Evolutionary conservation across 179 eudicot genomes (phyloP).

Genomic region (Spergularia azorica): DNA sequence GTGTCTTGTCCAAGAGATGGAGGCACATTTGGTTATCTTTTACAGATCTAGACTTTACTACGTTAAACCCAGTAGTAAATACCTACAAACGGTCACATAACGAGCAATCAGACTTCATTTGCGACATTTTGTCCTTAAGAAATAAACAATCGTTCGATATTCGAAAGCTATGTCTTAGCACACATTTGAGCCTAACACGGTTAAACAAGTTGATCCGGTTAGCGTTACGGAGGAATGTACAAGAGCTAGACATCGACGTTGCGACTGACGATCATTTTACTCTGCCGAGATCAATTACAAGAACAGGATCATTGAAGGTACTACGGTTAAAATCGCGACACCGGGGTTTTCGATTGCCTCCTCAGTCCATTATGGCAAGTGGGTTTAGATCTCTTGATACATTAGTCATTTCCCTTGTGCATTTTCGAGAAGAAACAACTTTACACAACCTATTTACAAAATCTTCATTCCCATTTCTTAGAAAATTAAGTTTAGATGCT

Average conservation of each 20-base stretch:
- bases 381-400: conserved; percentile 46
- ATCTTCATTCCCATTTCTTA: conserved; percentile 46
- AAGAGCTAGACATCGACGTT: conserved; percentile 56
- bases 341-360: conserved; percentile 55
- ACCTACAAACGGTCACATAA: not conserved
- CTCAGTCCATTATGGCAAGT: conserved; percentile 31
- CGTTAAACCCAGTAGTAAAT: not conserved
- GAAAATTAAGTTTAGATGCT: conserved; percentile 37
- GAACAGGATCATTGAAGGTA: conserved; percentile 33
- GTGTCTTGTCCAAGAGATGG: conserved; percentile 55
- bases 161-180: conserved; percentile 43
- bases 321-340: conserved; percentile 42
- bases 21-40: conserved; percentile 46
- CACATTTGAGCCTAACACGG: conserved; percentile 38
- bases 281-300: conserved; percentile 45
- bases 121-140: conserved; percentile 33
- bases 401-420: conserved; percentile 37
- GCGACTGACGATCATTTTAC: conserved; percentile 48
- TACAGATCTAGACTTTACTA: conserved; percentile 68
- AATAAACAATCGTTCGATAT: conserved; percentile 36
- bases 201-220: conserved; percentile 45
- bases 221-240: conserved; percentile 47
- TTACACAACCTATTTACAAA: conserved; percentile 44
- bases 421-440: conserved; percentile 29
- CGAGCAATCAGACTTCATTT: conserved; percentile 29